phyloP scores from a whole-genome alignment of 495 filamentous ascomycete species.

The Neurospora sublineolata region DNA sequence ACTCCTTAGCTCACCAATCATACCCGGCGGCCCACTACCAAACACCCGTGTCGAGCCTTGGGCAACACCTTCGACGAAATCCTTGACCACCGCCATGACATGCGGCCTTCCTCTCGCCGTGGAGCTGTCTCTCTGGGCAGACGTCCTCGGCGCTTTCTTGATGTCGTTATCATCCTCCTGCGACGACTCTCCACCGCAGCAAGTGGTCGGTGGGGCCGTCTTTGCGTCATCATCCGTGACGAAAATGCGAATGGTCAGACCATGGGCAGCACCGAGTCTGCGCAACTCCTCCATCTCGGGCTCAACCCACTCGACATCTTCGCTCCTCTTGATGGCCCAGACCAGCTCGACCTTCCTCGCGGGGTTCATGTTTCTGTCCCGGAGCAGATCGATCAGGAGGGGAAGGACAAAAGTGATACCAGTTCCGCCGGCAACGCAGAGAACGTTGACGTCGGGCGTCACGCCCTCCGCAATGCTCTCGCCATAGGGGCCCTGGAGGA shows the following conservation, averaged over 20 bases:
- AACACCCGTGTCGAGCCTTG: constrained; percentile 43
- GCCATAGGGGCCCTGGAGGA: constrained; percentile 51
- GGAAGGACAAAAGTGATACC: constrained; percentile 54
- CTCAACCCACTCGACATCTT: constrained; percentile 45
- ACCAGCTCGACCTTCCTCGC: constrained; percentile 42
- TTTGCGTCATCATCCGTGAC: constrained; percentile 33
- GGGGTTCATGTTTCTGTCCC: constrained; percentile 15
- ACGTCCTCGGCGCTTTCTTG: background rate
- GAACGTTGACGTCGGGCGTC: constrained; percentile 38
- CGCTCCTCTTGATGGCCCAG: constrained; percentile 46
- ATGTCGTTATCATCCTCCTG: constrained; percentile 2
- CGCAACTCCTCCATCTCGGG: constrained; percentile 41
- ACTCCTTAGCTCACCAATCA: constrained; percentile 44
- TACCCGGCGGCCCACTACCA: constrained; percentile 49
- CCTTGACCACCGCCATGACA: constrained; percentile 20
- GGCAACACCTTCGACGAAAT: constrained; percentile 26
- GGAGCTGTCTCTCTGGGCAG: constrained; percentile 2
- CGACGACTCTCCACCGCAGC: background rate
- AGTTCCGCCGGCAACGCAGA: constrained; percentile 53
- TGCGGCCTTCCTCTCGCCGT: constrained; percentile 18
- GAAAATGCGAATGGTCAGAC: constrained; percentile 42
- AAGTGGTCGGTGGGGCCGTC: background rate
- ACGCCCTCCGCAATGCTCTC: constrained; percentile 31
- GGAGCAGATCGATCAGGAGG: constrained; percentile 33
- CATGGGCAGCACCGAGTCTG: constrained; percentile 23